phyloP scores from a whole-genome alignment of 495 filamentous ascomycete genomes.

The Jackrogersella minutella region DNA sequence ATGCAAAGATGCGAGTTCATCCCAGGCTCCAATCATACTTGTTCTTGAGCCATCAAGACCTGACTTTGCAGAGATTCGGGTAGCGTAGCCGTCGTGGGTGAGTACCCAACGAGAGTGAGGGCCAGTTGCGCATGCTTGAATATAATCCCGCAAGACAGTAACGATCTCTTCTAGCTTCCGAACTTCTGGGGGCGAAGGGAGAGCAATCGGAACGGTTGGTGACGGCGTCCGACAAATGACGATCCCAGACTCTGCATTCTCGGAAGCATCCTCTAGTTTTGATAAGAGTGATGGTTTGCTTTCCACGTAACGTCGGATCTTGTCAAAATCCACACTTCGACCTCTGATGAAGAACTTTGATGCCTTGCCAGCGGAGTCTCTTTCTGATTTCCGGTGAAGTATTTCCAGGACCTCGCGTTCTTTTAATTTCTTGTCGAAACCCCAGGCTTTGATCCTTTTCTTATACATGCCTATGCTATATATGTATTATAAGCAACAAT shows the following conservation, averaged over 20 bases:
- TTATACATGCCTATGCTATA: conserved; percentile 50
- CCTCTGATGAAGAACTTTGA: conserved; percentile 42
- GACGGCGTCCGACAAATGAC: conserved; percentile 12
- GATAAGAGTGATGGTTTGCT: conserved; percentile 30
- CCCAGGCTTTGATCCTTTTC: conserved; percentile 47
- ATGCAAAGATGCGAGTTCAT: conserved; percentile 14
- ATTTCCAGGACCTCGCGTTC: conserved; percentile 45
- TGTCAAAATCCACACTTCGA: conserved; percentile 42
- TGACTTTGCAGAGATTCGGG: not conserved
- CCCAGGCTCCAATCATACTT: conserved; percentile 13
- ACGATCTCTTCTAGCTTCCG: conserved; percentile 18
- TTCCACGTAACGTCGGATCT: conserved; percentile 42
- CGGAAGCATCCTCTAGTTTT: not conserved
- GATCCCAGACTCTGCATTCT: not conserved
- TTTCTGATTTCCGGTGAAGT: conserved; percentile 38
- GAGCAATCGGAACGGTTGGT: conserved; percentile 1
- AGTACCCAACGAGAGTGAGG: conserved; percentile 11
- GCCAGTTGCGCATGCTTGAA: conserved; percentile 1
- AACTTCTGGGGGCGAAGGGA: conserved; percentile 7
- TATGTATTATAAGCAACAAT: not conserved
- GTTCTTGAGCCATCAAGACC: conserved; percentile 3
- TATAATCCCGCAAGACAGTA: conserved; percentile 15
- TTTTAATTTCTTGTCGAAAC: conserved; percentile 50
- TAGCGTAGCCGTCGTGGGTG: conserved; percentile 3
- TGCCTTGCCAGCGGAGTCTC: conserved; percentile 41